Evolutionary conservation across 352 stramenopile species (phyloP).

Genomic region (Phytophthora macrochlamydospora): DNA sequence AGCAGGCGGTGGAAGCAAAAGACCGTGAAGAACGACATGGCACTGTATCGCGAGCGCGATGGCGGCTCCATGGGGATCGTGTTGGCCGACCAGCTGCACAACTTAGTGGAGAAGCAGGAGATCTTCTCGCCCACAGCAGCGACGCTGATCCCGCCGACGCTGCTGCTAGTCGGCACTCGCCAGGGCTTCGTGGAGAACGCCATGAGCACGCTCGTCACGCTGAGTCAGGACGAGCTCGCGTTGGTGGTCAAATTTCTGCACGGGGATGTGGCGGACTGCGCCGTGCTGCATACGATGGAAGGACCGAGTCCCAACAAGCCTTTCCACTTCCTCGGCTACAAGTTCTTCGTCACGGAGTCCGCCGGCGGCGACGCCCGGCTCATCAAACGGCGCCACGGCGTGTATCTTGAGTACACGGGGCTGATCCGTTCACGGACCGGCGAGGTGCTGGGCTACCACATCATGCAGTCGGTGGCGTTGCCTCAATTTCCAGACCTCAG

Average conservation of each 20-base stretch:
- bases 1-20: constrained; percentile 40
- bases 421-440: constrained; percentile 35
- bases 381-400: constrained; percentile 48
- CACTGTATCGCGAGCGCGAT: constrained; percentile 45
- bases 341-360: constrained; percentile 57
- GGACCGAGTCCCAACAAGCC: constrained; percentile 33
- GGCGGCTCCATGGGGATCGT: constrained; percentile 29
- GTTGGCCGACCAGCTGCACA: constrained; percentile 22
- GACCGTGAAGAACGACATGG: constrained; percentile 38
- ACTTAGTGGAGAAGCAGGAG: constrained; percentile 24
- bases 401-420: constrained; percentile 55
- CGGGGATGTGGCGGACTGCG: constrained; percentile 39
- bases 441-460: constrained; percentile 52
- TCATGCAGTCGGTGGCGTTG: constrained; percentile 58
- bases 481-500: constrained; percentile 47
- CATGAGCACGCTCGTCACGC: constrained; percentile 44
- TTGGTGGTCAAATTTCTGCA: constrained; percentile 49
- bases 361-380: constrained; percentile 32
- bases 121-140: constrained; percentile 25
- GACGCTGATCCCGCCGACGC: constrained; percentile 28
- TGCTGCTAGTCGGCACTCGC: constrained; percentile 45
- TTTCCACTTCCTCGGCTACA: constrained; percentile 62
- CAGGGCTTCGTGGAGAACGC: constrained; percentile 49
- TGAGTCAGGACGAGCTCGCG: constrained; percentile 45
- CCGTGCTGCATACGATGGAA: constrained; percentile 36